phyloP scores from a whole-genome alignment of 306 rosid genomes.

The Rosa lucieae region DNA sequence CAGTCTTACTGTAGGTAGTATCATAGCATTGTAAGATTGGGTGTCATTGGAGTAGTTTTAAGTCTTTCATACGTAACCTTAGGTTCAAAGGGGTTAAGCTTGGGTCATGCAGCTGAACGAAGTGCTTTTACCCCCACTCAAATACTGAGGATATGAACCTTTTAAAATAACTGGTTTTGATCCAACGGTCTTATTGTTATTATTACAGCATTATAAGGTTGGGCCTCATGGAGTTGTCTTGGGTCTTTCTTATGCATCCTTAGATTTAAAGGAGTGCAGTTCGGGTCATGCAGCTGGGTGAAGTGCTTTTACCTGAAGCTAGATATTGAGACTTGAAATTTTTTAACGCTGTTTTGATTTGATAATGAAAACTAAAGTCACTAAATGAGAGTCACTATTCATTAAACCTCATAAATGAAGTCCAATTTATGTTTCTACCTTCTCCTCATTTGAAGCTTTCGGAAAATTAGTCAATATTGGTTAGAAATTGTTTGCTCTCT shows the following conservation, averaged over 20 bases:
- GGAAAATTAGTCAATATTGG: background rate
- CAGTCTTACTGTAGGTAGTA: background rate
- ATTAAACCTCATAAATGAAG: background rate
- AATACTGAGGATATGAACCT: too few relatives aligned
- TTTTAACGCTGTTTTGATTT: background rate
- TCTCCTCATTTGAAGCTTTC: background rate
- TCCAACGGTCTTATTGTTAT: constrained; percentile 11
- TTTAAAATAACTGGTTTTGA: background rate
- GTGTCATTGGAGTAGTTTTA: background rate
- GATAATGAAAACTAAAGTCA: background rate
- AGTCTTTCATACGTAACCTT: background rate
- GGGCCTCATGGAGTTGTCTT: background rate
- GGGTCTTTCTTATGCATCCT: background rate
- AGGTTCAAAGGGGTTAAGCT: background rate
- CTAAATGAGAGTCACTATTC: background rate
- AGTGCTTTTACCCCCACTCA: background rate
- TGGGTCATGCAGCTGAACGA: background rate
- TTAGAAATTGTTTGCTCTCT: background rate
- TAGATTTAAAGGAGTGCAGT: background rate
- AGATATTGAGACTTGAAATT: background rate
- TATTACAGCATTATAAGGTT: background rate
- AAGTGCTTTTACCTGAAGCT: background rate
- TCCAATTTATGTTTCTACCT: background rate
- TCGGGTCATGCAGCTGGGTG: background rate
- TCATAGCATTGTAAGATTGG: background rate